These are phyloP conservation scores for Trichophyton mentagrophytes DNA, from an alignment of 2,329 filamentous ascomycete genomes.

Conservation along the genomic window DNA sequence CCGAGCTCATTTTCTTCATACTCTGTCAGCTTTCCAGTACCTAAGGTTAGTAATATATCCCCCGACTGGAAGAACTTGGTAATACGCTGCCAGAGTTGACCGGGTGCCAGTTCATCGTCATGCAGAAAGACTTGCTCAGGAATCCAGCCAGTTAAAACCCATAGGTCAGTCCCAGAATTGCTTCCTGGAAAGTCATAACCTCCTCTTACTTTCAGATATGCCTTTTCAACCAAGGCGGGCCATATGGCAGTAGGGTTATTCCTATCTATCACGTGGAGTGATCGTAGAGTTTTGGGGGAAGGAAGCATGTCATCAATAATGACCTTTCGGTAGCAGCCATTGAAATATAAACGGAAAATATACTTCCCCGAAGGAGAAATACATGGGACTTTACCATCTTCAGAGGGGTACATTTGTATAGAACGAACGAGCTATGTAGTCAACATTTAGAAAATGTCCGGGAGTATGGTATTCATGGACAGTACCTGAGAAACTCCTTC, in stretches of 20 bases:
- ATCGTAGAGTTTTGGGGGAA: constrained; percentile 55
- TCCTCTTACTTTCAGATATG: constrained; percentile 86
- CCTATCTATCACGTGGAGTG: constrained; percentile 77
- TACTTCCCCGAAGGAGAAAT: constrained; percentile 77
- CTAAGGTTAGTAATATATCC: constrained; percentile 77
- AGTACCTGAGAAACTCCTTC: constrained; percentile 56
- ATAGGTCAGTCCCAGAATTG: constrained; percentile 90
- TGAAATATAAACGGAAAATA: constrained; percentile 85
- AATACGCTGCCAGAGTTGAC: constrained; percentile 66
- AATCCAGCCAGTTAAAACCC: constrained; percentile 89
- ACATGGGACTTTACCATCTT: constrained; percentile 46
- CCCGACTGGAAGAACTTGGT: constrained; percentile 60
- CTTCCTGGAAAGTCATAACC: constrained; percentile 97
- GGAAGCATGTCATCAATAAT: constrained; percentile 82
- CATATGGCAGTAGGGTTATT: constrained; percentile 71
- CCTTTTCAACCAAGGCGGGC: constrained; percentile 90
- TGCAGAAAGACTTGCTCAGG: constrained; percentile 91
- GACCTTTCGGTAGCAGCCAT: constrained; percentile 79
- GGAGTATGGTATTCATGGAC: constrained; percentile 10
- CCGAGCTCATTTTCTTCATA: constrained; percentile 70
- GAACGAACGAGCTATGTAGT: constrained; percentile 43
- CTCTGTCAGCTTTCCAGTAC: constrained; percentile 67
- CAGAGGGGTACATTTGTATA: constrained; percentile 62
- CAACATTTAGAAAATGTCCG: neutral
- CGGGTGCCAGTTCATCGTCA: constrained; percentile 64